Conservation (phyloP, 2,329 filamentous ascomycete species). For the Remersonia thermophila region DNA sequence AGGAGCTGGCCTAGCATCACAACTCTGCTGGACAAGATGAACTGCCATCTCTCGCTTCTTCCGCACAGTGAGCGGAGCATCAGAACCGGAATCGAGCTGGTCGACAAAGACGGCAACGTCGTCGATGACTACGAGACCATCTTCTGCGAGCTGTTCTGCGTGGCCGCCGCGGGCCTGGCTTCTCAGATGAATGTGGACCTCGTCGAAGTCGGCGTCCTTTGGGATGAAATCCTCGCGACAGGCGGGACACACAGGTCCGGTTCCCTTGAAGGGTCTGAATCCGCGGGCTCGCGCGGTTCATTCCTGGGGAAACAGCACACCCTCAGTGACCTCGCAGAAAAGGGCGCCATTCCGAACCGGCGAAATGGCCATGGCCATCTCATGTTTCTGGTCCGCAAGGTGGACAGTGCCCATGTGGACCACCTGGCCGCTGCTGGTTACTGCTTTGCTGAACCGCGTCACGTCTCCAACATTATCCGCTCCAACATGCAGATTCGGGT, state of each 20-base stretch:
- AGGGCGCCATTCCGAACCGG: constrained; percentile 21
- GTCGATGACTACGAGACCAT: constrained; percentile 61
- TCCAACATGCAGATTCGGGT: constrained; percentile 62
- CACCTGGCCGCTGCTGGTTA: constrained; percentile 60
- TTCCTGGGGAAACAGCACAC: constrained; percentile 1
- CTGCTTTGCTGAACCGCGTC: constrained; percentile 59
- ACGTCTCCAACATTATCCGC: constrained; percentile 57
- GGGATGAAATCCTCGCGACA: constrained; percentile 63
- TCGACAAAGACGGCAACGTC: constrained; percentile 41
- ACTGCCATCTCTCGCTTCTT: constrained; percentile 49
- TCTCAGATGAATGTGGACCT: constrained; percentile 51
- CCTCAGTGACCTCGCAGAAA: constrained; percentile 28
- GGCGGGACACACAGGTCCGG: constrained; percentile 26
- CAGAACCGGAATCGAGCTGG: constrained; percentile 31
- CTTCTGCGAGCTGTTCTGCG: constrained; percentile 74
- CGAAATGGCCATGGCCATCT: constrained; percentile 60
- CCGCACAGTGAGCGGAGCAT: constrained; percentile 26
- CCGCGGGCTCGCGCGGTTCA: neutral
- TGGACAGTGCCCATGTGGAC: constrained; percentile 42
- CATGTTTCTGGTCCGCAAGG: constrained; percentile 62
- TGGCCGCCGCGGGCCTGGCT: constrained; percentile 64
- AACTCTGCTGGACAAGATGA: constrained; percentile 60
- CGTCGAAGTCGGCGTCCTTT: constrained; percentile 54
- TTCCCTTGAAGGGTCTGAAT: constrained; percentile 4
- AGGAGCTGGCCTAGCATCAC: constrained; percentile 62